These are phyloP conservation scores for Hortiboletus rubellus DNA, from an alignment of 1,284 basidiomycete species.

Conservation along the genomic window DNA sequence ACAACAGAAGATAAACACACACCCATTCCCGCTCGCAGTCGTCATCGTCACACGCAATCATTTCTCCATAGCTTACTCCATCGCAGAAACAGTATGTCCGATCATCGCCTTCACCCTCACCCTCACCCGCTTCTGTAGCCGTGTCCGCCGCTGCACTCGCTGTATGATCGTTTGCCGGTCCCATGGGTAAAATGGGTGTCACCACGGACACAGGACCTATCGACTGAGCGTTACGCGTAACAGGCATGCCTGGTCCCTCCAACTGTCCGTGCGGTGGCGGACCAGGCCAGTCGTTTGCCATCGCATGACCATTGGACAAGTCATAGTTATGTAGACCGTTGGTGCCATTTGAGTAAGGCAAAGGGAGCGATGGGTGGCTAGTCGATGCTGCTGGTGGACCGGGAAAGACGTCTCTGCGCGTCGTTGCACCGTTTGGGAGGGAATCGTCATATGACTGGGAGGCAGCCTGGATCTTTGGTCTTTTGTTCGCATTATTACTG, in stretches of 20 bases:
- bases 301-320: conserved; percentile 27
- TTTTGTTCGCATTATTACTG: conserved; percentile 37
- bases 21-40: conserved; percentile 95
- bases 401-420: conserved; percentile 38
- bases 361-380: conserved; percentile 44
- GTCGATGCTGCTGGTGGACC: conserved; percentile 41
- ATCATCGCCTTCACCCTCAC: conserved; percentile 62
- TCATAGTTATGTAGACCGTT: conserved; percentile 39
- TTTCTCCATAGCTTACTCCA: conserved; percentile 87
- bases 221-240: conserved; percentile 45
- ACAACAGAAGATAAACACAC: conserved; percentile 33
- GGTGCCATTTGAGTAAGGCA: conserved; percentile 37
- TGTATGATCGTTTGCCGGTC: conserved; percentile 26
- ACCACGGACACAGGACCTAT: conserved; percentile 31
- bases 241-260: conserved; percentile 76
- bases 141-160: conserved; percentile 36
- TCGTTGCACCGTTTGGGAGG: conserved; percentile 21
- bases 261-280: conserved; percentile 51
- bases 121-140: conserved; percentile 39
- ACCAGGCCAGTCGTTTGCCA: conserved; percentile 28
- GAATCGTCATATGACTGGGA: conserved; percentile 33
- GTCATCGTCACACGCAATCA: conserved; percentile 96
- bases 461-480: conserved; percentile 32
- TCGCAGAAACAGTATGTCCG: conserved; percentile 89
- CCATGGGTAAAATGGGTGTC: conserved; percentile 23